Percentiles rank a stretch among this genome's conserved stretches.
These are phyloP conservation scores for Penicillium cinerascens DNA, from an alignment of 495 filamentous ascomycete species.

Conservation along the genomic window DNA sequence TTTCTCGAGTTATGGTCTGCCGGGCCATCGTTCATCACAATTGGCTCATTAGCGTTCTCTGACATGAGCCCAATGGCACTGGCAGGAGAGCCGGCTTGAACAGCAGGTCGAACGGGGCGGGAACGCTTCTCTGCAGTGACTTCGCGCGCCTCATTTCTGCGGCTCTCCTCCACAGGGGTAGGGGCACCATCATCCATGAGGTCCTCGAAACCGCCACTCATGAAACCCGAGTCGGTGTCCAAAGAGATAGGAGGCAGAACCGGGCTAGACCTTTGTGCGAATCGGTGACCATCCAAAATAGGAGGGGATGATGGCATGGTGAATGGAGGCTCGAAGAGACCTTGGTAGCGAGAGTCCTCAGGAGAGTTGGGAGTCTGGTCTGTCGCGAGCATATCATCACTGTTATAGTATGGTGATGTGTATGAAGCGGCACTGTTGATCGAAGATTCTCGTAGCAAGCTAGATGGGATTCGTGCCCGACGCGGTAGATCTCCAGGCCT, in stretches of 20 bases:
- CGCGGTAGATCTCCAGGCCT: conserved; percentile 30
- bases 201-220: conserved; percentile 70
- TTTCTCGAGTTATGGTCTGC: conserved; percentile 19
- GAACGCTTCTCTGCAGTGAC: conserved; percentile 39
- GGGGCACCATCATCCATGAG: conserved; percentile 49
- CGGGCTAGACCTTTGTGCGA: conserved; percentile 66
- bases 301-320: conserved; percentile 80
- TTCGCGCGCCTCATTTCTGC: conserved; percentile 34
- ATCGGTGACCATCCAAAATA: conserved; percentile 52
- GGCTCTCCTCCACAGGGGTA: conserved; percentile 32
- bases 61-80: conserved; percentile 17
- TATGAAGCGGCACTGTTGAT: conserved; percentile 34
- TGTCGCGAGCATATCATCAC: conserved; percentile 31
- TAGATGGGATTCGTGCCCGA: conserved; percentile 32
- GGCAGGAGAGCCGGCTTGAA: conserved; percentile 29
- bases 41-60: conserved; percentile 20
- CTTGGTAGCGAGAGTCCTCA: conserved; percentile 47
- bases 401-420: conserved; percentile 46
- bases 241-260: conserved; percentile 61
- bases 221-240: conserved; percentile 71
- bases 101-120: conserved; percentile 40
- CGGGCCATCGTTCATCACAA: conserved; percentile 15
- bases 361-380: conserved; percentile 39
- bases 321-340: conserved; percentile 45
- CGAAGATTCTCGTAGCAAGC: conserved; percentile 45